A percentile compares a stretch with the other conserved stretches of the same genome.
These are phyloP conservation scores for Neofusicoccum ribis DNA, from an alignment of 2,329 filamentous ascomycete species.

Conservation along the genomic window DNA sequence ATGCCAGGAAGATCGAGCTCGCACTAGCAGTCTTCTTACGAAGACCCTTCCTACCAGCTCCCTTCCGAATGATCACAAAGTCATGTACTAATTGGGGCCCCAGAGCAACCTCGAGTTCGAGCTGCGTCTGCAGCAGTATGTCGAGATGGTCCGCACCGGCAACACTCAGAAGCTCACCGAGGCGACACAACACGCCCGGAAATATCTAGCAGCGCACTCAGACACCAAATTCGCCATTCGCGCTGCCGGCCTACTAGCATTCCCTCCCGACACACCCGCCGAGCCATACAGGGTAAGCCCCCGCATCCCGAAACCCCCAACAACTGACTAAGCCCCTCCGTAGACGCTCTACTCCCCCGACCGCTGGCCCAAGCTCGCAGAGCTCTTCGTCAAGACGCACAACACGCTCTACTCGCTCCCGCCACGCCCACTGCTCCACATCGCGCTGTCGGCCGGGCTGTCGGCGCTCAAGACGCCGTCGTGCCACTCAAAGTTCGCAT, in stretches of 20 bases:
- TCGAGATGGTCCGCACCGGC: constrained; percentile 76
- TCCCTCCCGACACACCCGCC: constrained; percentile 60
- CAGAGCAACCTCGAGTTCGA: constrained; percentile 88
- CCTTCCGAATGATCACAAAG: no score
- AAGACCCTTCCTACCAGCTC: not conserved
- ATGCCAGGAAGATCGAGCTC: not conserved
- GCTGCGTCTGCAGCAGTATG: constrained; percentile 89
- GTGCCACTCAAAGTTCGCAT: constrained; percentile 71
- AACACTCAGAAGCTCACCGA: constrained; percentile 65
- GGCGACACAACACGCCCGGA: constrained; percentile 78
- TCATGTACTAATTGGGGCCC: constrained; percentile 18
- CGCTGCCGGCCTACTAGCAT: constrained; percentile 79
- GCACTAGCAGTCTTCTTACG: not conserved
- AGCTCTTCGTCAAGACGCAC: constrained; percentile 81
- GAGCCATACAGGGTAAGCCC: constrained; percentile 60
- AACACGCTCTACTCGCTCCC: constrained; percentile 83
- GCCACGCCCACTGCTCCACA: constrained; percentile 79
- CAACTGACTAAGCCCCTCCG: not conserved
- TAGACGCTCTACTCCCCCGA: constrained; percentile 70
- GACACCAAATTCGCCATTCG: constrained; percentile 68
- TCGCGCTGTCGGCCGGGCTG: constrained; percentile 85
- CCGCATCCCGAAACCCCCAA: not conserved
- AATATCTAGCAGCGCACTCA: constrained; percentile 71
- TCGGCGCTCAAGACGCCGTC: constrained; percentile 94
- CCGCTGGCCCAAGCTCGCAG: constrained; percentile 75